Percentiles rank a stretch among this genome's conserved stretches.
phyloP scores from a whole-genome alignment of 75 land plant species.

The Selaginella moellendorffii region DNA sequence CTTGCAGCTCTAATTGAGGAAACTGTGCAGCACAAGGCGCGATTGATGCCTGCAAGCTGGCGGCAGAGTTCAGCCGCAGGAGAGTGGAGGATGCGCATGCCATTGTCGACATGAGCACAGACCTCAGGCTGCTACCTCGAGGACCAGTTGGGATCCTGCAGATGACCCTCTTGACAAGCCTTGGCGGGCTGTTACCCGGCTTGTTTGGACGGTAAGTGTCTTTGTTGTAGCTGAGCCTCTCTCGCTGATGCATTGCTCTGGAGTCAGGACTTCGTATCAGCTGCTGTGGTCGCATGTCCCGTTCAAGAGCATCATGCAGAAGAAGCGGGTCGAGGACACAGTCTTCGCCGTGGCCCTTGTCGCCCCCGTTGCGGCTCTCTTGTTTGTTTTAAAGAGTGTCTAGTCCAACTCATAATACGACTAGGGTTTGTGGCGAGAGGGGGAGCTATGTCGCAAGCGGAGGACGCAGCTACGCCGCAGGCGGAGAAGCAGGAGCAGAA shows the following conservation, averaged over 20 bases:
- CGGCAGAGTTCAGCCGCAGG: constrained; percentile 24
- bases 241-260: neutral
- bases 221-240: neutral
- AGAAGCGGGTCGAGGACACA: constrained; percentile 21
- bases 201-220: constrained; percentile 26
- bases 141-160: constrained; percentile 17
- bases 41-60: constrained; percentile 13
- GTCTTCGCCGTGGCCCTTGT: constrained; percentile 16
- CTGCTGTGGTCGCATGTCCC: constrained; percentile 27
- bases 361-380: constrained; percentile 8
- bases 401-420: no score
- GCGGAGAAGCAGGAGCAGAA: constrained; percentile 16
- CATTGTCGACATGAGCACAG: constrained; percentile 27
- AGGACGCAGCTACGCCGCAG: constrained; percentile 10
- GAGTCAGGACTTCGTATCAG: constrained; percentile 18
- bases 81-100: constrained; percentile 29
- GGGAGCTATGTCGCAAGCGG: constrained; percentile 13
- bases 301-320: constrained; percentile 15
- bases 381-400: no score
- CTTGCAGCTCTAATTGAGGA: neutral
- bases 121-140: constrained; percentile 14
- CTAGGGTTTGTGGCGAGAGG: neutral
- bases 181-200: constrained; percentile 25
- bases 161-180: constrained; percentile 11
- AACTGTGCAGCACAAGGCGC: constrained; percentile 3